phyloP scores from a whole-genome alignment of 805 yeast species.

The Spathaspora sp. region DNA sequence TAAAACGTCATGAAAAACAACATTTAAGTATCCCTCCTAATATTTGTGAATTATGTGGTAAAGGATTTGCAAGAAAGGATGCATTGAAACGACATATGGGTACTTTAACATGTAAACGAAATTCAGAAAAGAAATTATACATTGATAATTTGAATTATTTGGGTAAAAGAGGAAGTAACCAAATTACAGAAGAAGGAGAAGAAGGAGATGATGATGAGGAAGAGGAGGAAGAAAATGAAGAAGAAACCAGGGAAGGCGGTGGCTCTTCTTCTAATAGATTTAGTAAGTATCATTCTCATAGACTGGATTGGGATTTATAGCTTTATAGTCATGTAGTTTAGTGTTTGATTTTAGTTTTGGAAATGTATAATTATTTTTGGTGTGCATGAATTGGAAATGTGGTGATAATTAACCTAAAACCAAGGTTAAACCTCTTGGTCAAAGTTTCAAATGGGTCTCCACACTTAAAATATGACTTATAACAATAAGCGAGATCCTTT shows the following conservation, averaged over 20 bases:
- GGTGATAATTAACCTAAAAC: neutral
- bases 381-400: neutral
- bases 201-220: neutral
- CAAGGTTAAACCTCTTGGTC: neutral
- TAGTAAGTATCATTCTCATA: neutral
- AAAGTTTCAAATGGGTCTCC: neutral
- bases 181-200: constrained; percentile 2
- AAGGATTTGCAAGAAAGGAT: constrained; percentile 81
- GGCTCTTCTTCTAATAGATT: neutral
- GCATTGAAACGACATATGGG: constrained; percentile 74
- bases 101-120: constrained; percentile 71
- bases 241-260: neutral
- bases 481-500: neutral
- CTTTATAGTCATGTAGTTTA: neutral
- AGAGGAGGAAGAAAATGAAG: neutral
- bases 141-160: constrained; percentile 28
- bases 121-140: constrained; percentile 51
- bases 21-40: constrained; percentile 71
- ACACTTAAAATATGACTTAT: neutral
- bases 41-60: constrained; percentile 71
- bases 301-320: neutral
- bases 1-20: constrained; percentile 72
- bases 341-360: neutral
- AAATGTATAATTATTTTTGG: neutral
- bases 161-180: constrained; percentile 6